phyloP scores from a whole-genome alignment of 2,329 filamentous ascomycete species.

The Ustulina deusta region DNA sequence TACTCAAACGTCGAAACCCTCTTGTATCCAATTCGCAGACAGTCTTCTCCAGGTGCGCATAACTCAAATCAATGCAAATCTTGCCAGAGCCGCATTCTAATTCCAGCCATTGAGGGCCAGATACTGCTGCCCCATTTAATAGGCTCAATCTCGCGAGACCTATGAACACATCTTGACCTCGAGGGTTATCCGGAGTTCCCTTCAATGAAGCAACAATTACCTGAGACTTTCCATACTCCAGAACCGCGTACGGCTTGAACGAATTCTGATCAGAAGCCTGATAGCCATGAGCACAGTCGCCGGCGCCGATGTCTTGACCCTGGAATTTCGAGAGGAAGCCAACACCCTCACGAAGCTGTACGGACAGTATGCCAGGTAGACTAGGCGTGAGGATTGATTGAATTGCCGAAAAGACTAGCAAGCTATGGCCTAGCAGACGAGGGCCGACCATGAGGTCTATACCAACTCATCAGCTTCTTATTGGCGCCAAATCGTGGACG shows the following conservation, averaged over 20 bases:
- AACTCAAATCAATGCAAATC: too few relatives aligned
- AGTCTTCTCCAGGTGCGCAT: too few relatives aligned
- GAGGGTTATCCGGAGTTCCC: background rate
- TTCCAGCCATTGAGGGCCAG: too few relatives aligned
- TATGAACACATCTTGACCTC: background rate
- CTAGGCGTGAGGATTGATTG: background rate
- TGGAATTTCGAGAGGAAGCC: too few relatives aligned
- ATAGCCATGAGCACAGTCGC: too few relatives aligned
- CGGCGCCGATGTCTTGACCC: too few relatives aligned
- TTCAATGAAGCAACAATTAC: background rate
- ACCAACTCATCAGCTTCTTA: background rate
- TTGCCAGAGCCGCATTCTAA: too few relatives aligned
- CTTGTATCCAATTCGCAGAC: too few relatives aligned
- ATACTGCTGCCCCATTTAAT: too few relatives aligned
- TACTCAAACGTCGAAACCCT: too few relatives aligned
- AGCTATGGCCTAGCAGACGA: background rate
- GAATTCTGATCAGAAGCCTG: background rate
- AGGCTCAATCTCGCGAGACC: too few relatives aligned
- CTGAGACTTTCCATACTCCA: background rate
- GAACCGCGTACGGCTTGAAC: background rate
- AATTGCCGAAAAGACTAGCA: background rate
- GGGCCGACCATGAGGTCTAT: background rate
- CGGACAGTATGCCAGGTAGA: background rate
- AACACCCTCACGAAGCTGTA: too few relatives aligned
- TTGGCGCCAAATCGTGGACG: background rate